Percentiles rank a stretch among this genome's conserved stretches.
These are phyloP conservation scores for Trametes versicolor DNA, from an alignment of 1,284 basidiomycete species.

Conservation along the genomic window DNA sequence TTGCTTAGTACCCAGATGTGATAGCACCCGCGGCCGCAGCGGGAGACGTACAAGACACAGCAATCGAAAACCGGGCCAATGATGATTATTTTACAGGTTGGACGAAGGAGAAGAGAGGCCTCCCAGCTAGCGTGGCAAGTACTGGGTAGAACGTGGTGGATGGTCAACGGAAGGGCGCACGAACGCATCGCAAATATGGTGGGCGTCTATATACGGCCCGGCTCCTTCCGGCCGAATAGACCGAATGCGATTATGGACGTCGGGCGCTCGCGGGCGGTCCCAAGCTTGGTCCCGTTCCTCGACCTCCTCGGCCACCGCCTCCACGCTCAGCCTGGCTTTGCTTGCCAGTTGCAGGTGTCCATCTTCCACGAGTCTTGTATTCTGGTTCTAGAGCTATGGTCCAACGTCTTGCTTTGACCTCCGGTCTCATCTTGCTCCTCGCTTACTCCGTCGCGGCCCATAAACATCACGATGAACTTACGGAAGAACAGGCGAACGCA, in stretches of 20 bases:
- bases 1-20: too few species aligned
- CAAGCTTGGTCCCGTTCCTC: neutral
- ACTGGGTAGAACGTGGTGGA: too few species aligned
- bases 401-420: slow-evolving; percentile 15
- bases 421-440: slow-evolving; percentile 32
- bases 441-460: slow-evolving; percentile 54
- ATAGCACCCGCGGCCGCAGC: too few species aligned
- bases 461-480: slow-evolving; percentile 64
- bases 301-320: neutral
- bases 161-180: too few species aligned
- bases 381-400: slow-evolving; percentile 20
- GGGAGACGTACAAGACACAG: too few species aligned
- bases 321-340: neutral
- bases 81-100: too few species aligned
- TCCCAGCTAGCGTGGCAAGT: too few species aligned
- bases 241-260: slow-evolving; percentile 1
- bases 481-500: slow-evolving; percentile 71
- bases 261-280: neutral
- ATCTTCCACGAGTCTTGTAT: neutral
- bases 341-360: neutral
- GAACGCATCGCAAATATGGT: too few species aligned
- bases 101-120: too few species aligned
- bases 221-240: slow-evolving; percentile 1
- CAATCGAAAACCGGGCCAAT: too few species aligned
- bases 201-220: neutral